Base-by-base conservation (phyloP, 2,329 filamentous ascomycete genomes). In the Pseudogymnoascus verrucosus region DNA sequence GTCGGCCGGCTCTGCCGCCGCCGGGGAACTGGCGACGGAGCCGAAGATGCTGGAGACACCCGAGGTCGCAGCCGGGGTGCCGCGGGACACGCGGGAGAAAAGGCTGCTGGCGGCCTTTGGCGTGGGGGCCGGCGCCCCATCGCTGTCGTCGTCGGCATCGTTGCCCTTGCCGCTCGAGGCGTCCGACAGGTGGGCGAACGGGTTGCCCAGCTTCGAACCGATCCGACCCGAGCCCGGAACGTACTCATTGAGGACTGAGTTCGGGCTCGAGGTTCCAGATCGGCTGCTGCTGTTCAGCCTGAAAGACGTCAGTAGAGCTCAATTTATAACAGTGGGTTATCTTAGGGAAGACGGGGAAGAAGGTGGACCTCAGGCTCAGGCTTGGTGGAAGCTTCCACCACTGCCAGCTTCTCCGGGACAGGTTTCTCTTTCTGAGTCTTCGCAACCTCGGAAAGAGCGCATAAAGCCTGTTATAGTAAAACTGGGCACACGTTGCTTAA, bases 181-280 rank as follows among this genome's bases (percentile, higher is more conserved):
- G 69, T 84, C 82, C 1, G 84, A 86, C 6, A 87, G 77, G 67
- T 86, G 82, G 23, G 79, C 80, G 69, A 88, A 88, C 60, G 86
- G 85, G 69, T 87, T 86, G 54, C 73, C 69, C 16, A 60, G 34
- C 34, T 23, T 40, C 19, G 34, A 37, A 8, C 31, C 57, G 34
- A 40, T 60, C 57, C 12, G 16, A 44, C 62, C 60, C 63, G 67
- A 66, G 19, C 64, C 66, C 11, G 67, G 51, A n/a, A 63, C 62
- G 65, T 67, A 64, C 12, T 65, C 65, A 60, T 70, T 70, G 26
- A 72, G 64, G 37, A 73, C 67, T 16, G 71, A 71, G 36, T 60
- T 60, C 57, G 57, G 57, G 37, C 34, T 37, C 19, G 57, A 37
- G 37, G 57, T 60, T 23, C 57, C 57, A n/a, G 57, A 60, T 5